These are phyloP conservation scores for Debaryomyces coudertii DNA, from an alignment of 1,139 yeast species.

Conservation along the genomic window DNA sequence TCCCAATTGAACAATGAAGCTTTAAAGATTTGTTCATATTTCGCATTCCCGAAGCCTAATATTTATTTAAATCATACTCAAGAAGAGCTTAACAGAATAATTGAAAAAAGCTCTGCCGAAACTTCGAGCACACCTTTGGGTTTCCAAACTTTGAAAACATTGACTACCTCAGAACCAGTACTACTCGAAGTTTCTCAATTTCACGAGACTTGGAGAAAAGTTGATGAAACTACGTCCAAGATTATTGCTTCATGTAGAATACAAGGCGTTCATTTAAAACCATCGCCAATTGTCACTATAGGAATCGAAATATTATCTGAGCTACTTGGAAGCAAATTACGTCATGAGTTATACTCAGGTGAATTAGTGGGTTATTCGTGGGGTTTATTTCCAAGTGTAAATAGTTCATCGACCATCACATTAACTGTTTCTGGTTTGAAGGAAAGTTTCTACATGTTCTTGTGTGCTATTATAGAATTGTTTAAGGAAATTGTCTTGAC, in stretches of 20 bases:
- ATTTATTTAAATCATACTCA: constrained; percentile 10
- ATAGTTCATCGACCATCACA: constrained; percentile 52
- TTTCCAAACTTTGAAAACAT: neutral
- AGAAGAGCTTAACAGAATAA: constrained; percentile 9
- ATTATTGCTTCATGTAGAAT: constrained; percentile 50
- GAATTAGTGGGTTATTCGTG: constrained; percentile 56
- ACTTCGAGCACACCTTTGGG: neutral
- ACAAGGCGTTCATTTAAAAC: constrained; percentile 23
- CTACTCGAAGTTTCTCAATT: constrained; percentile 18
- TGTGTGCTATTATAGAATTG: constrained; percentile 26
- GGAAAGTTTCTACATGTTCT: constrained; percentile 34
- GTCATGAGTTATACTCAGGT: constrained; percentile 50
- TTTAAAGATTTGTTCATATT: neutral
- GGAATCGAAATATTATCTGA: constrained; percentile 54
- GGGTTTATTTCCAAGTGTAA: constrained; percentile 53
- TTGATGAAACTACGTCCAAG: constrained; percentile 29
- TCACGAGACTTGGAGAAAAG: constrained; percentile 57
- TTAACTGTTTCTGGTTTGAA: constrained; percentile 54
- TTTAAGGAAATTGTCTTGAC: constrained; percentile 18
- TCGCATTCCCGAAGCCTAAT: constrained; percentile 12
- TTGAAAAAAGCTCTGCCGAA: constrained; percentile 8
- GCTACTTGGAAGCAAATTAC: constrained; percentile 41
- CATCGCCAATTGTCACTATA: constrained; percentile 39
- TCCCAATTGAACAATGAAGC: neutral
- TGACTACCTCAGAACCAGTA: constrained; percentile 16